A percentile compares a stretch with the other conserved stretches of the same genome.
Evolutionary conservation across 345 rosid genomes (phyloP).

Genomic region (Eucalyptus regnans): DNA sequence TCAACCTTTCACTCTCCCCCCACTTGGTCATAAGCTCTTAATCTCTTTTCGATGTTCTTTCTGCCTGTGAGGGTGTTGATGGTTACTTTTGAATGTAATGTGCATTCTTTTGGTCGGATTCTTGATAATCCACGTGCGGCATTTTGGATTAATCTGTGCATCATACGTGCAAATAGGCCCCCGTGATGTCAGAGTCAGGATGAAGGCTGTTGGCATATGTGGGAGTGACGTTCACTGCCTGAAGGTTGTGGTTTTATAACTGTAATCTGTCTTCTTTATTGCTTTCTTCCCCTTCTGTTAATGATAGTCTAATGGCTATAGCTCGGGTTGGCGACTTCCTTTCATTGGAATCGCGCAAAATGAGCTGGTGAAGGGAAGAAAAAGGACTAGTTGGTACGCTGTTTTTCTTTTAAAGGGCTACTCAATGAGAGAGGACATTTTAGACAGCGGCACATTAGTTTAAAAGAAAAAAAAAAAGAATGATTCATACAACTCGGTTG

Average conservation of each 20-base stretch:
- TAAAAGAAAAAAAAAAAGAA: background rate
- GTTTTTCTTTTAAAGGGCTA: background rate
- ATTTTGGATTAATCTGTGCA: background rate
- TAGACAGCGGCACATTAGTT: background rate
- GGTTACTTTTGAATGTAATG: background rate
- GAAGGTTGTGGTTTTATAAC: constrained; percentile 27
- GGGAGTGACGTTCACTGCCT: constrained; percentile 96
- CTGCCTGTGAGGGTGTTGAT: background rate
- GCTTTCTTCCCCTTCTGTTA: background rate
- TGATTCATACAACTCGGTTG: background rate
- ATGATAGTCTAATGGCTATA: background rate
- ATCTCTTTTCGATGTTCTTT: background rate
- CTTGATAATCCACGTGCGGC: background rate
- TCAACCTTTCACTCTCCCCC: constrained; percentile 65
- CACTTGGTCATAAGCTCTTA: constrained; percentile 12
- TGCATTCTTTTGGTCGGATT: too few species aligned
- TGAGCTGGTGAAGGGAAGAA: background rate
- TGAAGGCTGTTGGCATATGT: constrained; percentile 89
- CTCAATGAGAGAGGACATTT: background rate
- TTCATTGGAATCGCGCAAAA: background rate
- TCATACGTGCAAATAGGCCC: constrained; percentile 26
- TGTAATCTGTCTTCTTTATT: background rate
- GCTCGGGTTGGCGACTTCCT: background rate
- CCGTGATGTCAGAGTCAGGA: constrained; percentile 65
- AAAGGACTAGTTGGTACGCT: background rate